Base-by-base conservation (phyloP, 768 basidiomycete genomes). In the Boletus vinaceobasis region DNA sequence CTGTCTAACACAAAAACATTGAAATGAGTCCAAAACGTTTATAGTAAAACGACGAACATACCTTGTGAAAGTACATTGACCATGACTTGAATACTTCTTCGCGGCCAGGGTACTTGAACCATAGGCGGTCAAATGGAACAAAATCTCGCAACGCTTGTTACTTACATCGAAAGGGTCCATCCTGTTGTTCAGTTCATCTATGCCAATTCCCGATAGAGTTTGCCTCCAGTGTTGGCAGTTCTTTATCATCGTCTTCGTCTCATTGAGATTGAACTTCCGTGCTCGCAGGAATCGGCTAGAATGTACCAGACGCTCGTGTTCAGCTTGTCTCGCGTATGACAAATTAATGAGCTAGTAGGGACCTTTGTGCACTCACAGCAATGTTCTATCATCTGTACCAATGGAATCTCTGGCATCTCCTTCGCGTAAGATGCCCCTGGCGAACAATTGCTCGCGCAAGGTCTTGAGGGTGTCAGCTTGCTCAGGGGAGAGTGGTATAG, bases 31-130 rank as follows among this genome's bases (percentile, higher is more conserved):
- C 46, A 44, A 35, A 23, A 26, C 7, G 1, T 13, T 17, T 21
- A 14, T 10, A 31, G 9, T n/a, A 32, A 43, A 33, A 35, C 5
- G 46, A 33, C 8, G 23, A 26, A 55, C 78, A 31, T 48, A 82
- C 86, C 74, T 88, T 89, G 68, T 90, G 88, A 61, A 87, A 89
- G 60, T 80, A 88, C 75, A 89, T 80, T 4, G 87, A 87, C 88
- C 88, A 90, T 57, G 80, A 83, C 49, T 86, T 81, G 59, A 88
- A 88, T 7, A 90, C 81, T 1, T 79, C 77, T 48, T 82, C 77
- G 42, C 88, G 81, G 58, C 83, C 85, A 1, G 86, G 86, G 61
- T 84, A 90, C 88, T 90, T 53, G 48, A 44, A 39, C 4, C 50
- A 54, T 42, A 33, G 29, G 11, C 13, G 19, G 13, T 53, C 27